A percentile compares a stretch with the other conserved stretches of the same genome.
Conservation (phyloP, 2,329 filamentous ascomycete species). For the Fusarium oligoseptatum region DNA sequence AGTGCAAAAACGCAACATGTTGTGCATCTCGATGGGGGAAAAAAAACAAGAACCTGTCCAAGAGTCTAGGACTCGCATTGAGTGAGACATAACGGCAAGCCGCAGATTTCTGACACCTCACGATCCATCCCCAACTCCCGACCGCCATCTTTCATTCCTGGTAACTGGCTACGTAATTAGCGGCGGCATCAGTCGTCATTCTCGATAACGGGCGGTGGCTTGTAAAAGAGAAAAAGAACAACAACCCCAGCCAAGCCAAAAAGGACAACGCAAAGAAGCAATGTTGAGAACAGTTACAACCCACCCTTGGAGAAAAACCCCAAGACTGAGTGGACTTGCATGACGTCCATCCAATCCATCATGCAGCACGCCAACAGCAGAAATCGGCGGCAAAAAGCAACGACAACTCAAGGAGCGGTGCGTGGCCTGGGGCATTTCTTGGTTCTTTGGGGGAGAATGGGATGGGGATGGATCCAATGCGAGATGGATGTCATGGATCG, state of each 20-base stretch:
- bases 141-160: slow-evolving; percentile 15
- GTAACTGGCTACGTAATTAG: slow-evolving; percentile 37
- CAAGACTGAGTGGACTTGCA: slow-evolving; percentile 19
- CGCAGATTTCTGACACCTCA: slow-evolving; percentile 32
- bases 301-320: slow-evolving; percentile 8
- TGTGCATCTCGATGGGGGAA: background rate
- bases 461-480: background rate
- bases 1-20: slow-evolving; percentile 9
- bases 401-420: slow-evolving; percentile 5
- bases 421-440: slow-evolving; percentile 12
- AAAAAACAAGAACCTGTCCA: background rate
- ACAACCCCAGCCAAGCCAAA: background rate
- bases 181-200: slow-evolving; percentile 29
- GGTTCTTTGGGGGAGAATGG: slow-evolving; percentile 9
- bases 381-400: slow-evolving; percentile 28
- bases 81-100: slow-evolving; percentile 26
- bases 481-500: slow-evolving; percentile 34
- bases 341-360: slow-evolving; percentile 29
- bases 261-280: slow-evolving; percentile 27
- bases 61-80: slow-evolving; percentile 20
- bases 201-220: slow-evolving; percentile 8
- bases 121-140: slow-evolving; percentile 14
- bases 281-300: slow-evolving; percentile 4
- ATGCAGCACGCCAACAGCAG: slow-evolving; percentile 29
- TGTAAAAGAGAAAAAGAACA: slow-evolving; percentile 5